Base-by-base conservation (phyloP, 805 yeast genomes). In the Hanseniaspora clermontiae region DNA sequence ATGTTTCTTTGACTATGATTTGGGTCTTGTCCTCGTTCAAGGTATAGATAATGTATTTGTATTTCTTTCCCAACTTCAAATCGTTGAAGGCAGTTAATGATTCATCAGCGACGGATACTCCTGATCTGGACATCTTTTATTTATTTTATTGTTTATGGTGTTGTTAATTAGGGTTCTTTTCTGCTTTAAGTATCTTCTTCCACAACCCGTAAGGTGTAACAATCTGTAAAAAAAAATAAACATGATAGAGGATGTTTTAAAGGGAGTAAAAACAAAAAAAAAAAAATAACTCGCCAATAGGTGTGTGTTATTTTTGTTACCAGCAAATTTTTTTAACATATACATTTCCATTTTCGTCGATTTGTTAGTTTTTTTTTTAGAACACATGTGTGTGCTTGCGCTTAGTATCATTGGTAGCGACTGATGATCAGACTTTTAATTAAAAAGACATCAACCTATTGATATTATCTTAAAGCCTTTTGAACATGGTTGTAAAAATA, bases 71-170 rank as follows among this genome's bases (percentile, higher is more conserved):
- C 69, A 91, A 80, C 78, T 93, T 93, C 74, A 93, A 81, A 69
- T 90, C 96, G 71, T 91, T 88, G 84, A 90, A 93, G 58, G 97
- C 95, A 64, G 81, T 76, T 70, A 91, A 79, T 62, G 97, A 88
- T 70, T 89, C 96, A 72, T 91, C 93, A 65, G 85, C 82, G 66
- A 85, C 87, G 62, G 87, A 82, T 68, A 85, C 91, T 75, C 93
- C 82, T 61, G 58, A 59, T 49, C 48, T 37, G 49, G 49, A 49
- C 49, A 43, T 55, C 11, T 32, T 34, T 9, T 49, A 15, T n/a
- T n/a, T 50, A 20, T 20, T 42, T n/a, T 42, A 29, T 42, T 43
- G 8, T 29, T 20, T 32, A 14, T 34, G 14, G 24, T 43, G 12
- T 42, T 42, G 17, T 38, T 39, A 24, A 24, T 24, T 24, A 5